Evolutionary conservation across 768 basidiomycete genomes (phyloP), one percentile per base, ranked within the genome.

Genomic region (Jaapia argillacea): DNA sequence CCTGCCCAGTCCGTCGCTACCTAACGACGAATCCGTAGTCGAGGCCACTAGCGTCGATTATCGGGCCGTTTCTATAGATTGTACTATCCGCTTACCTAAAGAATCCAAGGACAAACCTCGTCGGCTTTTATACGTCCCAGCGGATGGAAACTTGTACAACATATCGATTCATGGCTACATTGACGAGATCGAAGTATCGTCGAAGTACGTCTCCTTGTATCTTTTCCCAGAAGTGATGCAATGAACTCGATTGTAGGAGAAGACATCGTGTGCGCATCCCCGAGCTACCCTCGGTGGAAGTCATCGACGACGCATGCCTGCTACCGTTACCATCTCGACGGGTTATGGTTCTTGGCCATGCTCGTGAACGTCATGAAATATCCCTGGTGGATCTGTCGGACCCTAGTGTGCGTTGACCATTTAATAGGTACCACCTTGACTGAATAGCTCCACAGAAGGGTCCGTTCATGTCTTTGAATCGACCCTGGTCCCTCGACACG

Each of bases 281-380:
- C 28, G 28, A 33, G 16, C 10, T 10, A 10, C 28, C 28, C 28
- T 33, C 10, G 28, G 10, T 10, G 28, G 68, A 64, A 24, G 49
- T 50, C 18, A 54, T 74, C 20, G 67, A 72, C 24, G 73, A 71
- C 45, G 65, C 66, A 4, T 73, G 70, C 44, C 39, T 68, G 5
- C 35, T 71, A 25, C 42, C 43, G 4, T 45, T 51, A 21, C 53
- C 55, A 5, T 51, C 55, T 41, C 51, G 51, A 2, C 44, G 55
- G 22, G 21, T 62, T 23, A 40, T 64, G 7, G 45, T 68, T n/a
- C 56, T 71, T 0, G 69, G 61, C 5, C 69, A 70, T 45, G 58
- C 56, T 7, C 60, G 69, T 26, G 62, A 66, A 40, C 27, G 16
- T 18, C 25, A 43, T 3, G 48, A 55, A 21, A 6, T 58, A 6